phyloP scores from a whole-genome alignment of 257 asterid species.

The Solanum ossicruentum region DNA sequence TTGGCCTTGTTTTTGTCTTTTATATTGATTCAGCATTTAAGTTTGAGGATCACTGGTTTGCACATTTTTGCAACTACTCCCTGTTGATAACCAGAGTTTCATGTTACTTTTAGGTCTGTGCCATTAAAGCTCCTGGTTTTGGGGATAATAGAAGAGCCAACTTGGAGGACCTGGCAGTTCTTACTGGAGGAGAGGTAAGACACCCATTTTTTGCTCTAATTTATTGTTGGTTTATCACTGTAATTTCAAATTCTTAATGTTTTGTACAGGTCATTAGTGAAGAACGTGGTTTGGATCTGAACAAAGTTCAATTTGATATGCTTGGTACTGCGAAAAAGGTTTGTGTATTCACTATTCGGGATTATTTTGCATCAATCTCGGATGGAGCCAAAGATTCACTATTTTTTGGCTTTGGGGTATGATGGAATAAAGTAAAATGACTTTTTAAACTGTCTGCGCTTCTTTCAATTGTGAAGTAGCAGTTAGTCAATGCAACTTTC shows the following conservation, averaged over 20 bases:
- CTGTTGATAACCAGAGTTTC: not conserved
- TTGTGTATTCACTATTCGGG: conserved; percentile 2
- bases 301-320: conserved; percentile 62
- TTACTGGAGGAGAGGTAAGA: conserved; percentile 89
- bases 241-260: conserved; percentile 3
- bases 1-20: not conserved
- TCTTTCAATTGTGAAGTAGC: too few relatives aligned
- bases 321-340: conserved; percentile 93
- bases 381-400: too few relatives aligned
- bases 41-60: not conserved
- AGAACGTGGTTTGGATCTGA: conserved; percentile 54
- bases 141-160: conserved; percentile 80
- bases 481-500: too few relatives aligned
- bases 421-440: too few relatives aligned
- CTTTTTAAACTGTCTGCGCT: too few relatives aligned
- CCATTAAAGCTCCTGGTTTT: conserved; percentile 94
- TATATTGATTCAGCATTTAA: not conserved
- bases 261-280: conserved; percentile 65
- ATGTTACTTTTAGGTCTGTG: conserved; percentile 55
- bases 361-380: not conserved
- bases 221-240: not conserved
- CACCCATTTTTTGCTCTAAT: not conserved
- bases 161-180: conserved; percentile 82
- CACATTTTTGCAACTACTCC: conserved; percentile 1
- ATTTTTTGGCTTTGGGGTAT: too few relatives aligned